Evolutionary conservation across 73 alveolate genomes (phyloP).

Genomic region (Diophrys sp.): DNA sequence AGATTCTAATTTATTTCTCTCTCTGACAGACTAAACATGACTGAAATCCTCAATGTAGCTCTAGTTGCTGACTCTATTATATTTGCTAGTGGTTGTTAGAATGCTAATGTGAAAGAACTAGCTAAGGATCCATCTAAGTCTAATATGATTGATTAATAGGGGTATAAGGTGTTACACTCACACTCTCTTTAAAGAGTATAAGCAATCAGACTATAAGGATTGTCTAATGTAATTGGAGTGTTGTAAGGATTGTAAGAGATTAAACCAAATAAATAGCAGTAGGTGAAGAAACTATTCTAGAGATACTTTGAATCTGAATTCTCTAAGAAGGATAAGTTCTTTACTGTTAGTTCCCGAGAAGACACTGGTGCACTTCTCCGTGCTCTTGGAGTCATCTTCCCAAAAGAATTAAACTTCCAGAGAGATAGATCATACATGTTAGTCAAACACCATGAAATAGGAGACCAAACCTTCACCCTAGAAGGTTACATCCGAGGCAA

Average conservation of each 20-base stretch:
- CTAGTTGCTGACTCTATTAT: conserved; percentile 87
- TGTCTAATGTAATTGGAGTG: conserved; percentile 87
- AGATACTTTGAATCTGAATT: conserved; percentile 92
- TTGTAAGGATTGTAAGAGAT: conserved; percentile 79
- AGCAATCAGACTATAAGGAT: conserved; percentile 88
- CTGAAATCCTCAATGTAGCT: conserved; percentile 78
- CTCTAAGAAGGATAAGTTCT: conserved; percentile 71
- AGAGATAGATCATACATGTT: conserved; percentile 83
- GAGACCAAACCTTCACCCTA: conserved; percentile 64
- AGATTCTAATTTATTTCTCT: conserved; percentile 64
- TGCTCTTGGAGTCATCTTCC: conserved; percentile 1
- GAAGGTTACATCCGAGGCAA: conserved; percentile 87
- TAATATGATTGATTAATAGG: conserved; percentile 94
- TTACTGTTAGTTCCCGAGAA: conserved; percentile 40
- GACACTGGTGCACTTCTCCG: conserved; percentile 29
- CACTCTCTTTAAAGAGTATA: too few species aligned
- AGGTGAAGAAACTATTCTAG: conserved; percentile 83
- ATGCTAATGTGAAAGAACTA: conserved; percentile 74
- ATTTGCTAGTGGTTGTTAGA: conserved; percentile 84
- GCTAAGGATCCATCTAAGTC: conserved; percentile 89
- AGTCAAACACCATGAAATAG: conserved; percentile 61
- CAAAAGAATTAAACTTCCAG: neutral
- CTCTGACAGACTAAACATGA: conserved; percentile 63
- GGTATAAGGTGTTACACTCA: conserved; percentile 90
- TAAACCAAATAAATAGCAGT: conserved; percentile 70